A percentile compares a stretch with the other conserved stretches of the same genome.
Conservation (phyloP, 805 yeast species). For the Candida khao-thaluensis region DNA sequence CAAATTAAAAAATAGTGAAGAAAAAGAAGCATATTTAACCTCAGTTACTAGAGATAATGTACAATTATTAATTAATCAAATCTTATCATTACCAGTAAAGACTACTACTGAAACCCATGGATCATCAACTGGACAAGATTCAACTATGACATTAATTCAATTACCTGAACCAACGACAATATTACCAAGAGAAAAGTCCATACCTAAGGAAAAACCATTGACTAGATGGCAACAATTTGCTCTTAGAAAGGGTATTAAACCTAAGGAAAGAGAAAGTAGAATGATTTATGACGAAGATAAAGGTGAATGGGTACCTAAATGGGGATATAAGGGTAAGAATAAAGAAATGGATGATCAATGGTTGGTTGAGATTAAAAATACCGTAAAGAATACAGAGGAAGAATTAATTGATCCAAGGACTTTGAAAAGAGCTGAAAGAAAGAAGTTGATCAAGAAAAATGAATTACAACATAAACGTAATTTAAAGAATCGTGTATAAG, state of each 20-base stretch:
- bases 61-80: conserved; percentile 86
- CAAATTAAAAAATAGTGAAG: conserved; percentile 51
- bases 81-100: conserved; percentile 84
- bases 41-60: conserved; percentile 84
- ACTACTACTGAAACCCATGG: conserved; percentile 75
- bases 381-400: conserved; percentile 47
- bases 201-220: conserved; percentile 88
- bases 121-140: conserved; percentile 57
- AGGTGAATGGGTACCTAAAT: conserved; percentile 95
- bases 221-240: conserved; percentile 99
- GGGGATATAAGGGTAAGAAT: conserved; percentile 97
- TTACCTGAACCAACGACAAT: conserved; percentile 81
- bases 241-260: conserved; percentile 87
- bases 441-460: conserved; percentile 80
- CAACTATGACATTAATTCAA: conserved; percentile 77
- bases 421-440: conserved; percentile 77
- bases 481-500: conserved; percentile 34
- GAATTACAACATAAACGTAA: conserved; percentile 82
- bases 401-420: conserved; percentile 87
- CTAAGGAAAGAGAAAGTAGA: conserved; percentile 88
- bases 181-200: conserved; percentile 91
- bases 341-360: conserved; percentile 86
- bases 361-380: conserved; percentile 91
- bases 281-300: conserved; percentile 84
- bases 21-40: conserved; percentile 63